Percentiles rank a stretch among this genome's conserved stretches.
phyloP scores from a whole-genome alignment of 305 asterid species.

The Fraxinus platypoda region DNA sequence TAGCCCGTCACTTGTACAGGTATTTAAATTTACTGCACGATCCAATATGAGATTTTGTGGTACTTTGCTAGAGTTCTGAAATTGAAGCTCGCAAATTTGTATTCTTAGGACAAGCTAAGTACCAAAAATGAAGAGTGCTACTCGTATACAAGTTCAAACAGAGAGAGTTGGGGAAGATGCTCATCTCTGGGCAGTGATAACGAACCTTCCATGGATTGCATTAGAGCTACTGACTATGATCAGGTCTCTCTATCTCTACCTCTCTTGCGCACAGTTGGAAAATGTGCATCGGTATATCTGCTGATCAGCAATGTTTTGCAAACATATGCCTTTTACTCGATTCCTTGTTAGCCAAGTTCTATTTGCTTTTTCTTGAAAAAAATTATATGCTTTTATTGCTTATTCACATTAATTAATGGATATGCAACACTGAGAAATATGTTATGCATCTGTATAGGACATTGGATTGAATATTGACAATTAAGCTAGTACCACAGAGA shows the following conservation, averaged over 20 bases:
- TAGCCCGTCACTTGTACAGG: slow-evolving; percentile 57
- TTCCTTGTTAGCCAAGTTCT: neutral
- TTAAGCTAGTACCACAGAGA: neutral
- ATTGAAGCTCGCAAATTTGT: slow-evolving; percentile 17
- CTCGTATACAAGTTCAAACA: slow-evolving; percentile 90
- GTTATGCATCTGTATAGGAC: neutral
- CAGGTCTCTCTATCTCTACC: slow-evolving; percentile 48
- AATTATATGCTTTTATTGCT: neutral
- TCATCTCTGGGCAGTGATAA: slow-evolving; percentile 90
- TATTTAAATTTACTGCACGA: slow-evolving; percentile 24
- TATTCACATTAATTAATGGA: neutral
- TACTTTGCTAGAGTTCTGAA: neutral
- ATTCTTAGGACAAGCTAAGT: slow-evolving; percentile 56
- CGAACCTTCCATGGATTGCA: slow-evolving; percentile 49
- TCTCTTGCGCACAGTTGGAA: neutral
- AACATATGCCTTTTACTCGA: neutral
- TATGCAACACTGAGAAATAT: neutral
- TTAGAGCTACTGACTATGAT: slow-evolving; percentile 42
- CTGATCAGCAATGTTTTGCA: neutral
- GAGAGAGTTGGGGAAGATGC: slow-evolving; percentile 99
- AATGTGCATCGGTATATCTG: neutral
- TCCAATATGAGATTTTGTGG: slow-evolving; percentile 18
- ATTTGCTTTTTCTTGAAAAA: neutral
- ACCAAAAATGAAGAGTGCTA: slow-evolving; percentile 81
- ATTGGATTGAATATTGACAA: neutral